A percentile compares a stretch with the other conserved stretches of the same genome.
Evolutionary conservation across 257 asterid genomes (phyloP).

Genomic region (Solanum piurae): DNA sequence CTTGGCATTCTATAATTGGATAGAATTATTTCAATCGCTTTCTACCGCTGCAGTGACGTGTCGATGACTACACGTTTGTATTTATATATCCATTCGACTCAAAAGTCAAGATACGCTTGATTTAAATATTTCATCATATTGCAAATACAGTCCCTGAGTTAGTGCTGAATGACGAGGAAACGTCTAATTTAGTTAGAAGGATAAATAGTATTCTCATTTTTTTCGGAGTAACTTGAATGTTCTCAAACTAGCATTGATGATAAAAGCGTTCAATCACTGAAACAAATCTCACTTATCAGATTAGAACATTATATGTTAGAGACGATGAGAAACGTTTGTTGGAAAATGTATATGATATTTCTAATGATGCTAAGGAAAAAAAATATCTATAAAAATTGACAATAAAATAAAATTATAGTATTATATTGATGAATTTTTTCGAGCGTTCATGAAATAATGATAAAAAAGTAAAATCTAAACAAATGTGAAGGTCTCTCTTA

Average conservation of each 20-base stretch:
- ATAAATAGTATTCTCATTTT: no score
- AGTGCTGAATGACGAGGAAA: background rate
- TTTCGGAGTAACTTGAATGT: background rate
- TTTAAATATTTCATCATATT: background rate
- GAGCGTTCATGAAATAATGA: background rate
- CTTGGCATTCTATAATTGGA: background rate
- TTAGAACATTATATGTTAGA: no score
- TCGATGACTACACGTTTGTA: background rate
- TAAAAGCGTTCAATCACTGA: background rate
- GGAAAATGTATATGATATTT: no score
- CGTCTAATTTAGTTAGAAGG: background rate
- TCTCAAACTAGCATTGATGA: background rate
- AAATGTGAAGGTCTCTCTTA: background rate
- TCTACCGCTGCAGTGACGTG: background rate
- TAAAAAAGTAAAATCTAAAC: no score
- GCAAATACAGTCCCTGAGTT: background rate
- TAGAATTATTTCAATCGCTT: background rate
- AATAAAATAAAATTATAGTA: no score
- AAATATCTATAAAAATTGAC: background rate
- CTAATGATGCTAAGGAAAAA: fast-evolving
- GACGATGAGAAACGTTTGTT: no score
- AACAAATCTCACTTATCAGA: no score
- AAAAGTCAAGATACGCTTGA: background rate
- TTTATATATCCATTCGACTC: background rate
- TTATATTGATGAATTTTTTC: no score